phyloP scores from a whole-genome alignment of 129 eudicot species.

The Mikania micrantha region DNA sequence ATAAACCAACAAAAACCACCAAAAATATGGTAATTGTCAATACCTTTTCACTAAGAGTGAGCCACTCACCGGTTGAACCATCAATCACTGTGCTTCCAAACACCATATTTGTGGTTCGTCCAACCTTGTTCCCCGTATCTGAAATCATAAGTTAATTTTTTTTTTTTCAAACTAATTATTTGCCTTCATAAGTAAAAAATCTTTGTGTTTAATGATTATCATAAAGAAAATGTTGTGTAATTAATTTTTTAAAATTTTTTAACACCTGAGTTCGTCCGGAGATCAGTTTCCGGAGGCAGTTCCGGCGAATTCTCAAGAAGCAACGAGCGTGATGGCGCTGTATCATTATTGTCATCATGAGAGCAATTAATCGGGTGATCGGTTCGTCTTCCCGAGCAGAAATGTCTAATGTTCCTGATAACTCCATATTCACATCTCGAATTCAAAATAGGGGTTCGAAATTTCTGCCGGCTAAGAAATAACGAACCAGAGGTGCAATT shows the following conservation, averaged over 20 bases:
- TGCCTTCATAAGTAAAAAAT: not conserved
- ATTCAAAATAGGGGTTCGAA: slow-evolving; percentile 8
- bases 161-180: not conserved
- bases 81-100: slow-evolving; percentile 81
- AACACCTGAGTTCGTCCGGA: slow-evolving; percentile 65
- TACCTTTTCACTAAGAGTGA: slow-evolving; percentile 64
- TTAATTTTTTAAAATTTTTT: too few relatives aligned
- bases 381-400: slow-evolving; percentile 17
- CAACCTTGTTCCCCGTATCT: slow-evolving; percentile 63
- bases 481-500: slow-evolving; percentile 11
- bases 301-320: slow-evolving; percentile 36
- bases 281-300: slow-evolving; percentile 75
- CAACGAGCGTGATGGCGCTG: slow-evolving; percentile 6
- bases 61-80: slow-evolving; percentile 70
- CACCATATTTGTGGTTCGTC: slow-evolving; percentile 68
- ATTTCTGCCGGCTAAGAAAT: slow-evolving; percentile 14
- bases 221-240: too few relatives aligned
- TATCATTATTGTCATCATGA: slow-evolving; percentile 13
- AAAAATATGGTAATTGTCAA: not conserved
- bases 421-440: slow-evolving; percentile 25
- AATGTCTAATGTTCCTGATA: slow-evolving; percentile 7
- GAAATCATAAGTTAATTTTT: not conserved
- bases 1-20: too few relatives aligned
- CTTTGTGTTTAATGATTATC: too few relatives aligned
- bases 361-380: slow-evolving; percentile 23